A percentile compares a stretch with the other conserved stretches of the same genome.
Conservation (phyloP, 2,329 filamentous ascomycete species). For the Neocucurbitaria cava region DNA sequence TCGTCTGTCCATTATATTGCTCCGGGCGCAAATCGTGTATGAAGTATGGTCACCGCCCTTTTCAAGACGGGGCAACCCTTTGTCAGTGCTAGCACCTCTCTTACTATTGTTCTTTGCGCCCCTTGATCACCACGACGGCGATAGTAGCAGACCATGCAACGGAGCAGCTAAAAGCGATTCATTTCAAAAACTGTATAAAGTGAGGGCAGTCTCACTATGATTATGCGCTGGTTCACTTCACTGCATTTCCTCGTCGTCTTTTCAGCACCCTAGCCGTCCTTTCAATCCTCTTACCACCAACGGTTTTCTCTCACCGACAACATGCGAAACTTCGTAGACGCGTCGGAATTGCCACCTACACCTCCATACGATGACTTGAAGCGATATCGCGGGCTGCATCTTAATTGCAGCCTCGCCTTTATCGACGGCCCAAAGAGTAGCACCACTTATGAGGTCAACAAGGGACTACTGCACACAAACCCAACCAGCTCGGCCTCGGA, state of each 20-base stretch:
- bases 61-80: not conserved
- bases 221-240: not conserved
- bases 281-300: not conserved
- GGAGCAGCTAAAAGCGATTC: no score
- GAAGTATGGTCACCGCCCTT: not conserved
- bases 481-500: not conserved
- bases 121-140: not conserved
- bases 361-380: not conserved
- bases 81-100: not conserved
- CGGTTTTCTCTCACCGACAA: not conserved
- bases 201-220: not conserved
- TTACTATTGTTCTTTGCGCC: not conserved
- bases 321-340: not conserved
- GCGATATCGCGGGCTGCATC: not conserved
- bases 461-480: not conserved
- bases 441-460: not conserved
- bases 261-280: not conserved
- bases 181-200: not conserved
- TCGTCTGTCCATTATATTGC: not conserved
- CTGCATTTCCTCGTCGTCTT: not conserved
- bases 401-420: not conserved
- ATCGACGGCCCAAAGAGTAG: not conserved
- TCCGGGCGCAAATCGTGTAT: not conserved
- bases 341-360: not conserved
- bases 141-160: not conserved